Evolutionary conservation across 1,284 basidiomycete species (phyloP), one percentile per base, ranked within the genome.

Genomic region (Salmacisia buchloeana): DNA sequence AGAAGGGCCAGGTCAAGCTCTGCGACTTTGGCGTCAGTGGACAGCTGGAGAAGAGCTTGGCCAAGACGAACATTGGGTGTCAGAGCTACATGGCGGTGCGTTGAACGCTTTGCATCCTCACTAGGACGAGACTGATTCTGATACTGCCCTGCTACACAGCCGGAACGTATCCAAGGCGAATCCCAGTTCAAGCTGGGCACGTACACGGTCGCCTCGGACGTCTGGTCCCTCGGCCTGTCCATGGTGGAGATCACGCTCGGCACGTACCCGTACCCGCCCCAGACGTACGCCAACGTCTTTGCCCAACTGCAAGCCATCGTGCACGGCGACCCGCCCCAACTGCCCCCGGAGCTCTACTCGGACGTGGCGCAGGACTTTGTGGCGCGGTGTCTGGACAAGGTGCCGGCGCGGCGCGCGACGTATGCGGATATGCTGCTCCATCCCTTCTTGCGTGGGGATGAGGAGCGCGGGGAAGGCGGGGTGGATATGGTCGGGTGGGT

Each of bases 11-110:
- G 68, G 85, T 97, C 78, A 98, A 97, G 82, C 85, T 98, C 1
- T 97, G 94, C 80, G 94, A 98, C 81, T 98, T 98, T 81, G 96
- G 94, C 29, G 94, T 98, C 0, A 97, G 93, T 2, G 94, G 94
- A 2, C 94, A 98, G 80, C 85, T 98, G 41, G 94, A 98, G 80
- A 93, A 94, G 80, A 91, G 89, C 64, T 83, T 98, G 23, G 94
- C 96, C 27, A 97, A 96, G 83, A 98, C 94, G 15, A 97, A 97
- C 76, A 97, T 98, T 49, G 94, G 96, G 2, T 98, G 96, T 80
- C 96, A 98, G 81, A 90, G 88, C 68, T 98, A 98, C 82, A 98
- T 98, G 94, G 94, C 94, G 56, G 63, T 64, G 63, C 60, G 63
- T 61, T n/a, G n/a, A n/a, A n/a, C n/a, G n/a, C n/a, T n/a, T n/a